phyloP scores from a whole-genome alignment of 805 yeast species.

The Jamesozyma piceae region DNA sequence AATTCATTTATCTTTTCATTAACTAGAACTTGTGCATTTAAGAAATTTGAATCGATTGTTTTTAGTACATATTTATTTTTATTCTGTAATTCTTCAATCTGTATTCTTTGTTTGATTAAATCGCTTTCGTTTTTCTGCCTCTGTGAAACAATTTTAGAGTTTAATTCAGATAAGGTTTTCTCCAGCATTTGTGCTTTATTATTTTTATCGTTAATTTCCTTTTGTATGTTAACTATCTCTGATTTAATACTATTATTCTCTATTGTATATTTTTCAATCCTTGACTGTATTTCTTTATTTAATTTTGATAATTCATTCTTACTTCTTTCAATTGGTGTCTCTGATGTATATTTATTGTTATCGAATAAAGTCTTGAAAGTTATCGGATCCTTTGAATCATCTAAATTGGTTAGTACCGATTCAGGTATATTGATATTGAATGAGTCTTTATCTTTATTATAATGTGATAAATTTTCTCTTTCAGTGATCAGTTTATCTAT shows the following conservation, averaged over 20 bases:
- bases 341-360: neutral
- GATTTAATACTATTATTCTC: conserved; percentile 38
- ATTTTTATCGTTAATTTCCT: conserved; percentile 46
- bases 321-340: conserved; percentile 15
- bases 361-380: conserved; percentile 10
- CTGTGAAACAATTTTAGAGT: conserved; percentile 47
- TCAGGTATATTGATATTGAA: conserved; percentile 27
- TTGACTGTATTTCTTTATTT: conserved; percentile 31
- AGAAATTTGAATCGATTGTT: conserved; percentile 30
- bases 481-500: conserved; percentile 31
- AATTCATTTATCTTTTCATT: conserved; percentile 43
- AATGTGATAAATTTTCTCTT: conserved; percentile 9
- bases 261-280: conserved; percentile 10
- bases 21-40: conserved; percentile 30
- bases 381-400: conserved; percentile 9
- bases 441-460: conserved; percentile 10
- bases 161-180: conserved; percentile 43
- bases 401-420: conserved; percentile 6
- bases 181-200: conserved; percentile 51
- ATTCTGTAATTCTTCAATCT: conserved; percentile 54
- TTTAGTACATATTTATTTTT: conserved; percentile 43
- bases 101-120: conserved; percentile 43
- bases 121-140: conserved; percentile 44
- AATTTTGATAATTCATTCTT: conserved; percentile 26
- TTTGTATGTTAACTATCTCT: conserved; percentile 45